Conservation (phyloP, 2,329 filamentous ascomycete species). For the Claviceps citrina region DNA sequence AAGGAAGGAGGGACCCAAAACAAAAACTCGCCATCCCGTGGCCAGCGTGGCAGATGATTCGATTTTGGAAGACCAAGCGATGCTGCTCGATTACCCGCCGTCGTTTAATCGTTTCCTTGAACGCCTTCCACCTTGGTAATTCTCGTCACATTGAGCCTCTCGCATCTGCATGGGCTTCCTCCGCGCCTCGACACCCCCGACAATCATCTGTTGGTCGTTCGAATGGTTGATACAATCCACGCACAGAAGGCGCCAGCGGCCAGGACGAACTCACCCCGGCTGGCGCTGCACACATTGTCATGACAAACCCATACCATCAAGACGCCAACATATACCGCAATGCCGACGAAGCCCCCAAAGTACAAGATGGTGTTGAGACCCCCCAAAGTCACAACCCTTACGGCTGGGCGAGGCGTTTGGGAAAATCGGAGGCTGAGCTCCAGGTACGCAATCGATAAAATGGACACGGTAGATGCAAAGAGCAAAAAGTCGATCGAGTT, state of each 20-base stretch:
- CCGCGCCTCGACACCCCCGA: constrained; percentile 20
- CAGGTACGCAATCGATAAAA: constrained; percentile 39
- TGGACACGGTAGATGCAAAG: constrained; percentile 36
- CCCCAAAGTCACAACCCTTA: constrained; percentile 35
- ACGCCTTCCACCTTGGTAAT: too few species aligned
- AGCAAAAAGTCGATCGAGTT: constrained; percentile 43
- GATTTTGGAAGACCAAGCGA: too few species aligned
- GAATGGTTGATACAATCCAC: constrained; percentile 34
- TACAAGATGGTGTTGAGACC: constrained; percentile 38
- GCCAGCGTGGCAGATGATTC: too few species aligned
- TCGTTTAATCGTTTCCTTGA: too few species aligned
- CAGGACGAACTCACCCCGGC: constrained; percentile 38
- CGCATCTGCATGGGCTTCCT: constrained; percentile 23
- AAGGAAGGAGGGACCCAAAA: too few species aligned
- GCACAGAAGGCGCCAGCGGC: constrained; percentile 36
- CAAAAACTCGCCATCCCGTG: too few species aligned
- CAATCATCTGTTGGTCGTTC: constrained; percentile 32
- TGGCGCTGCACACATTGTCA: constrained; percentile 40
- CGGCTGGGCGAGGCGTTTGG: constrained; percentile 29
- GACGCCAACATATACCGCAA: constrained; percentile 39
- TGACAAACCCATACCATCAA: constrained; percentile 45
- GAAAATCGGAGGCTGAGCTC: constrained; percentile 32
- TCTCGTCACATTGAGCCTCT: constrained; percentile 15
- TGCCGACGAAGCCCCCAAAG: constrained; percentile 43
- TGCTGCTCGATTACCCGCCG: too few species aligned